Conservation (phyloP, 441 rosid species). For the Arabidopsis hybrid region DNA sequence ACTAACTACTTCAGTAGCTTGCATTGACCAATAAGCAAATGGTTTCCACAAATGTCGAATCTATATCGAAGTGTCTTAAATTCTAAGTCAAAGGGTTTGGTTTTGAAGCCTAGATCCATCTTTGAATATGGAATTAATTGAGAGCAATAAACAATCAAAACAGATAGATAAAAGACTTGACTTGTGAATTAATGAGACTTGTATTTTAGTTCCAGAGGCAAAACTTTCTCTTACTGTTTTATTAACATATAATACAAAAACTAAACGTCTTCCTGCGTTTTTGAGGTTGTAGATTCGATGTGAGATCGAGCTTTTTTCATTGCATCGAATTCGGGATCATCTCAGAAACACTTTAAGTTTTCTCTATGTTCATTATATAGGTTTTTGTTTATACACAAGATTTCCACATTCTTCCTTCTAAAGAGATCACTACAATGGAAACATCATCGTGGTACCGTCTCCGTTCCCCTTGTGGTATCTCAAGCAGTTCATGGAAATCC, state of each 20-base stretch:
- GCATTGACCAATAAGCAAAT: conserved; percentile 40
- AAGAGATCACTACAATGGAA: conserved; percentile 85
- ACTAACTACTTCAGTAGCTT: conserved; percentile 39
- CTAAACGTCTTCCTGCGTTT: conserved; percentile 9
- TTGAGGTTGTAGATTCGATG: conserved; percentile 16
- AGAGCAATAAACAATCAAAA: conserved; percentile 27
- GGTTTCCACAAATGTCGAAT: conserved; percentile 41
- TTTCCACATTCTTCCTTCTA: conserved; percentile 98
- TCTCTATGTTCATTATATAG: conserved; percentile 37
- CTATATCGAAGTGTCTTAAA: conserved; percentile 23
- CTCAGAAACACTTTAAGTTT: conserved; percentile 5
- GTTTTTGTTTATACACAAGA: conserved; percentile 75
- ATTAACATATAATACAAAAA: conserved; percentile 34
- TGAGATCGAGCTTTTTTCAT: conserved; percentile 13
- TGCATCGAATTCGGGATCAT: background rate
- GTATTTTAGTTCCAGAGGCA: conserved; percentile 27
- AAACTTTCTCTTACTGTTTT: conserved; percentile 44
- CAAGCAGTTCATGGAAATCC: conserved; percentile 92
- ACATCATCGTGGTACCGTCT: conserved; percentile 94
- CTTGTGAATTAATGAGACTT: background rate
- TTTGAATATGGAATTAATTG: conserved; percentile 22
- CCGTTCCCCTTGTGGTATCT: conserved; percentile 96
- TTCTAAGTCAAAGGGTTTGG: conserved; percentile 30
- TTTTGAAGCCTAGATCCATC: conserved; percentile 30
- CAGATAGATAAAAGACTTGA: conserved; percentile 22